Evolutionary conservation across 805 yeast genomes (phyloP).

Genomic region (Saccharomycopsis lassenensis): DNA sequence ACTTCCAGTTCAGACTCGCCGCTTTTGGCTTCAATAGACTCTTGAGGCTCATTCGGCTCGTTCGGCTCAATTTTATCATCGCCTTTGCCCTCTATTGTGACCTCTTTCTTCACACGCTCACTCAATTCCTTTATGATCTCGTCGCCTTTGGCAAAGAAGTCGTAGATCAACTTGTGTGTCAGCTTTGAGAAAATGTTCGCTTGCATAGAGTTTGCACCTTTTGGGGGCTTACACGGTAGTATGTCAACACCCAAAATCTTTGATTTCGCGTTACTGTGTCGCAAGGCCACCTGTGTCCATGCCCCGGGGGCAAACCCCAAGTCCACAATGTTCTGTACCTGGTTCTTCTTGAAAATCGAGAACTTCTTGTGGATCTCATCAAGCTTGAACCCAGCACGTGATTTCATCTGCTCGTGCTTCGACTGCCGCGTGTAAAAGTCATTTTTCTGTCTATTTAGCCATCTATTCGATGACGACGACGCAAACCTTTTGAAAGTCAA

Average conservation of each 20-base stretch:
- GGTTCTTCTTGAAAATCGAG: constrained; percentile 33
- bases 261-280: constrained; percentile 28
- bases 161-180: constrained; percentile 48
- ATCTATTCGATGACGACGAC: constrained; percentile 27
- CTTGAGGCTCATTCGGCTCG: neutral
- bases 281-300: constrained; percentile 77
- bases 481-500: too few relatives aligned
- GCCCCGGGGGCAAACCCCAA: constrained; percentile 93
- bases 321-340: constrained; percentile 54
- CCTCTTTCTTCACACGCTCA: constrained; percentile 2
- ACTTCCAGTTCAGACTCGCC: too few relatives aligned
- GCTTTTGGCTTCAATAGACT: neutral
- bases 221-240: constrained; percentile 67
- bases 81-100: neutral
- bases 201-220: constrained; percentile 70
- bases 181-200: constrained; percentile 69
- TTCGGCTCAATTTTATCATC: neutral
- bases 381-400: constrained; percentile 88
- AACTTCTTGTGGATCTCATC: constrained; percentile 61
- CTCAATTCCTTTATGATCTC: constrained; percentile 6
- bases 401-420: constrained; percentile 45
- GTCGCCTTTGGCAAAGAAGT: constrained; percentile 32
- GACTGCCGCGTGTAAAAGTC: constrained; percentile 67
- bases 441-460: constrained; percentile 61
- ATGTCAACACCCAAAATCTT: constrained; percentile 73